A percentile compares a stretch with the other conserved stretches of the same genome.
Evolutionary conservation across 495 filamentous ascomycete genomes (phyloP).

Genomic region (Xylaria longipes): DNA sequence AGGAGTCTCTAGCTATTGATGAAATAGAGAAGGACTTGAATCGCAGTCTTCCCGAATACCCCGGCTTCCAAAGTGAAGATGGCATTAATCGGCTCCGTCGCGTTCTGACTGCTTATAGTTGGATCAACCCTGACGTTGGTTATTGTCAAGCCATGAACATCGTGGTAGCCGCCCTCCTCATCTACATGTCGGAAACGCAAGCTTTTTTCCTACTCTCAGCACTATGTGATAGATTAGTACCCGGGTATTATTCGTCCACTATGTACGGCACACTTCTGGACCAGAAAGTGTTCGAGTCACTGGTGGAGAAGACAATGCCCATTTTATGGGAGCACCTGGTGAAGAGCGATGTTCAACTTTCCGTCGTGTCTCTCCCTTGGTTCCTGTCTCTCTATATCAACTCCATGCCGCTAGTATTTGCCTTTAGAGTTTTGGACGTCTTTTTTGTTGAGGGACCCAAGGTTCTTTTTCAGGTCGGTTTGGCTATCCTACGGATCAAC

Average conservation of each 20-base stretch:
- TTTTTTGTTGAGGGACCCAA: conserved; percentile 99
- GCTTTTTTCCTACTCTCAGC: conserved; percentile 94
- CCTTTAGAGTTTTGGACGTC: conserved; percentile 93
- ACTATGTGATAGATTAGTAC: conserved; percentile 89
- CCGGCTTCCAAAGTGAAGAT: conserved; percentile 95
- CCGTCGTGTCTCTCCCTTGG: conserved; percentile 96
- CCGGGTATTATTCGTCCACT: conserved; percentile 96
- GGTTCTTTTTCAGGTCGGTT: conserved; percentile 93
- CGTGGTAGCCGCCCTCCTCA: conserved; percentile 91
- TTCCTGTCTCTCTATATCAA: conserved; percentile 98
- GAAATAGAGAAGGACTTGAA: conserved; percentile 99
- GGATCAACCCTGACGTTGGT: conserved; percentile 91
- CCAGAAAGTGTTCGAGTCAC: conserved; percentile 93
- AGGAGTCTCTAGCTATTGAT: conserved; percentile 91
- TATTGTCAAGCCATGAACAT: conserved; percentile 99
- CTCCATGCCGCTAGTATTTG: conserved; percentile 97
- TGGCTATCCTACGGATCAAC: conserved; percentile 96
- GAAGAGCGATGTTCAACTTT: conserved; percentile 96
- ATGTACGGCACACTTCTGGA: conserved; percentile 99
- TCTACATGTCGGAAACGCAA: conserved; percentile 97
- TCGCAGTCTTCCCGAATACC: conserved; percentile 93
- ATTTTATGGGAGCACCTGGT: conserved; percentile 96
- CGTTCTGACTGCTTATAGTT: conserved; percentile 95
- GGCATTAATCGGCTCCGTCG: conserved; percentile 88
- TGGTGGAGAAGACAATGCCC: conserved; percentile 98